phyloP scores from a whole-genome alignment of 805 yeast species.

The Debaryomyces tyrocola region DNA sequence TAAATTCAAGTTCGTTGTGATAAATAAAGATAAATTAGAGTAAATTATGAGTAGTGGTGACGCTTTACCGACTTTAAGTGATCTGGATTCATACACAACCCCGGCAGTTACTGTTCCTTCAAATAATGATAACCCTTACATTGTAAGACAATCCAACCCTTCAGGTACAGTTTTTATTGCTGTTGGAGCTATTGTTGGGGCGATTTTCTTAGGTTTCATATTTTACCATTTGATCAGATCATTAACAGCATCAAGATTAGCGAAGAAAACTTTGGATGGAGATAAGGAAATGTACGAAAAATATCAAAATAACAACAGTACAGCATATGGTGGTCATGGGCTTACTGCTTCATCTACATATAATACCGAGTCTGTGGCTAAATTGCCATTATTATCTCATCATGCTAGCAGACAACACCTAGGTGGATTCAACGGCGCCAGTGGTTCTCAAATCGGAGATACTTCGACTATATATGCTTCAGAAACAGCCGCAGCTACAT shows the following conservation, averaged over 20 bases:
- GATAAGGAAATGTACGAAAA: slow-evolving; percentile 35
- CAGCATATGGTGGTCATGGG: slow-evolving; percentile 25
- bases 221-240: slow-evolving; percentile 54
- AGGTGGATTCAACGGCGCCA: slow-evolving; percentile 10
- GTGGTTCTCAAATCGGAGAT: slow-evolving; percentile 28
- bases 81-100: slow-evolving; percentile 33
- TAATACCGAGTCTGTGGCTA: slow-evolving; percentile 23
- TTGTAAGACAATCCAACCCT: slow-evolving; percentile 52
- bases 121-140: slow-evolving; percentile 61
- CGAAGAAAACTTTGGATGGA: slow-evolving; percentile 42
- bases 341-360: slow-evolving; percentile 20
- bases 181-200: slow-evolving; percentile 69
- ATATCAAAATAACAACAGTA: slow-evolving; percentile 28
- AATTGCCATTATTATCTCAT: slow-evolving; percentile 34
- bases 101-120: slow-evolving; percentile 61
- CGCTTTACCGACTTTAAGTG: slow-evolving; percentile 16
- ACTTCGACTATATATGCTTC: slow-evolving; percentile 34
- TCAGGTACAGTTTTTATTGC: slow-evolving; percentile 83
- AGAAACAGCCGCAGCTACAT: slow-evolving; percentile 28
- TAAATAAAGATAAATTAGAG: too few species aligned
- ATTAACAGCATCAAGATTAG: slow-evolving; percentile 48
- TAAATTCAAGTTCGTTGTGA: too few species aligned
- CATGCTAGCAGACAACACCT: slow-evolving; percentile 19
- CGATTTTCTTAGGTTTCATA: slow-evolving; percentile 50
- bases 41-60: not conserved